Conservation (phyloP, 768 basidiomycete species). For the Clathrus columnatus region DNA sequence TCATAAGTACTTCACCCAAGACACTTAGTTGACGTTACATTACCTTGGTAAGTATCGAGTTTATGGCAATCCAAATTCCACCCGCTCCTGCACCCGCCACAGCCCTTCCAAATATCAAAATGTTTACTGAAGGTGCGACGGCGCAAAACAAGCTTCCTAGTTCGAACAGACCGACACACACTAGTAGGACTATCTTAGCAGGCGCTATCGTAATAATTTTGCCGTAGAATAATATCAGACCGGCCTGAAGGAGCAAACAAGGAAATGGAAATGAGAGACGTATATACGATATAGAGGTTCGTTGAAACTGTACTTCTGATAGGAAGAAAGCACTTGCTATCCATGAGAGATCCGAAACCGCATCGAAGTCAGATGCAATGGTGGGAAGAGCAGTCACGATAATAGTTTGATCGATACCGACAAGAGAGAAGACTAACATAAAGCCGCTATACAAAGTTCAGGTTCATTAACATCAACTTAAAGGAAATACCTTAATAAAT, state of each 20-base stretch:
- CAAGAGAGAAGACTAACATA: not conserved
- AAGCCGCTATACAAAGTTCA: not conserved
- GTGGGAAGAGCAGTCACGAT: constrained; percentile 20
- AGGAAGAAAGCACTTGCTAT: constrained; percentile 15
- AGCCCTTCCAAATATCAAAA: constrained; percentile 13
- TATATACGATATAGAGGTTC: constrained; percentile 1
- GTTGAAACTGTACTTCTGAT: constrained; percentile 5
- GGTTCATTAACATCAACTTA: no score
- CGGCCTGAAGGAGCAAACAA: constrained; percentile 12
- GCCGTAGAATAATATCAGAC: constrained; percentile 22
- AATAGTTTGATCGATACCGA: not conserved
- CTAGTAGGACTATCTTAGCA: constrained; percentile 23
- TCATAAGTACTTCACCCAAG: not conserved
- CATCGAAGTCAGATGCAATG: constrained; percentile 23
- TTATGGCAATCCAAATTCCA: constrained; percentile 11
- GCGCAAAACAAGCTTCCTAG: constrained; percentile 13
- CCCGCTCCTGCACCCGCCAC: constrained; percentile 13
- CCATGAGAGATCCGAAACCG: constrained; percentile 23
- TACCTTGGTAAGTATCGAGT: constrained; percentile 11
- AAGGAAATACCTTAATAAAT: no score
- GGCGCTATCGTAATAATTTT: constrained; percentile 23
- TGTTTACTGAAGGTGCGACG: constrained; percentile 9
- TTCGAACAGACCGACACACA: constrained; percentile 12
- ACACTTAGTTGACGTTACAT: no score
- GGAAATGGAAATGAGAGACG: constrained; percentile 4